Percentiles rank a stretch among this genome's conserved stretches.
phyloP scores from a whole-genome alignment of 164 flowering plant genomes.

The Liriodendron chinense region DNA sequence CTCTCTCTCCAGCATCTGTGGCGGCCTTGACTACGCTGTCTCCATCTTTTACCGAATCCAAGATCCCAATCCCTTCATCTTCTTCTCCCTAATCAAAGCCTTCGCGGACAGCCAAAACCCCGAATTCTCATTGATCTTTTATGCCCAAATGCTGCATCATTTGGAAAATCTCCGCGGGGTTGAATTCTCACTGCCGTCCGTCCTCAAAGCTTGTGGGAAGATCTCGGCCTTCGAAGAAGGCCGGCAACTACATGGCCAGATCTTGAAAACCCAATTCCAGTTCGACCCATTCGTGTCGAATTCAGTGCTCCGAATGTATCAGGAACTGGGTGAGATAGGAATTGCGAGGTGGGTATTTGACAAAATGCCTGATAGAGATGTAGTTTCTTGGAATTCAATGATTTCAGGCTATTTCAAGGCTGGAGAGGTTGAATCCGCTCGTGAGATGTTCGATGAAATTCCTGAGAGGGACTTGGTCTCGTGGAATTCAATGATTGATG shows the following conservation, averaged over 20 bases:
- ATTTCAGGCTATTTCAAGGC: slow-evolving; percentile 20
- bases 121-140: slow-evolving; percentile 9
- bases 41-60: slow-evolving; percentile 15
- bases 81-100: slow-evolving; percentile 19
- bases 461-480: slow-evolving; percentile 25
- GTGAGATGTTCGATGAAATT: slow-evolving; percentile 26
- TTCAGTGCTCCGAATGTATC: slow-evolving; percentile 23
- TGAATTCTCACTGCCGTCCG: slow-evolving; percentile 29
- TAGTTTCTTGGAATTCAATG: slow-evolving; percentile 29
- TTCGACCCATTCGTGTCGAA: slow-evolving; percentile 26
- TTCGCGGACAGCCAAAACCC: slow-evolving; percentile 15
- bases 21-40: slow-evolving; percentile 17
- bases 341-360: slow-evolving; percentile 29
- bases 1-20: slow-evolving; percentile 15
- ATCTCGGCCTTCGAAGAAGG: slow-evolving; percentile 23
- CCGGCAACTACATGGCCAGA: slow-evolving; percentile 26
- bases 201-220: slow-evolving; percentile 27
- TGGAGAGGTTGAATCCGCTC: slow-evolving; percentile 20
- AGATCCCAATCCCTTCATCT: slow-evolving; percentile 25
- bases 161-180: slow-evolving; percentile 14
- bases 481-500: slow-evolving; percentile 28
- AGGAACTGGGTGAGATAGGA: slow-evolving; percentile 20
- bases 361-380: slow-evolving; percentile 23
- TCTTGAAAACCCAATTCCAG: slow-evolving; percentile 16
- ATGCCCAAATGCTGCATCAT: slow-evolving; percentile 15